Base-by-base conservation (phyloP, 2,329 filamentous ascomycete species). In the Claviceps sp. region DNA sequence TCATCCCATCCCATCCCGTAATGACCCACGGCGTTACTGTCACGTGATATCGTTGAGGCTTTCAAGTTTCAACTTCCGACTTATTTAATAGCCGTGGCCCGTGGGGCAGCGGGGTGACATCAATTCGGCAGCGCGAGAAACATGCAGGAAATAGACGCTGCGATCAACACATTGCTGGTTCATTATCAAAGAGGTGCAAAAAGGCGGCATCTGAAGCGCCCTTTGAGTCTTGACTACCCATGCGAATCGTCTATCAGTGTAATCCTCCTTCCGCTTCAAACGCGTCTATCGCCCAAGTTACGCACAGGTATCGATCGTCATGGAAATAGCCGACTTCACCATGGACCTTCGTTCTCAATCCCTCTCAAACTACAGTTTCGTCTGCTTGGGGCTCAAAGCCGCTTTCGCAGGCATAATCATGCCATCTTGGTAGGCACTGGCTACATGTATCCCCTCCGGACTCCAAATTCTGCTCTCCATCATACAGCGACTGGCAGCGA, bases 351-450 rank as follows among this genome's bases (percentile, higher is more conserved):
- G 16, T n/a, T 34, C 18, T 20, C 24, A 30, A 9, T 37, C 9
- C n/a, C 30, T 18, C n/a, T n/a, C 2, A 18, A 8, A 14, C 20
- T 7, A 16, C 24, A 20, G 8, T 20, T 61, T 67, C 18, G 52
- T 22, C 11, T 50, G 56, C 42, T 55, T 55, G 30, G 53, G 57
- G 6, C 56, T 53, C 50, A 54, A 59, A 3, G 43, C 43, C 54
- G 57, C 60, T 38, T 55, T 52, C 6, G 37, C 40, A 5, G 66
- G 68, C 37, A 63, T 52, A 24, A 71, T 55, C 9, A 77, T 67
- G 3, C 75, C 76, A 55, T 79, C 76, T 56, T 79, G 76, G 53
- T 76, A 78, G 46, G 72, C 74, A 1, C 72, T 77, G 5, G 76
- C 76, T 1, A 79, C 70, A 56, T 79, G 76, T 22, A 71, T 65